phyloP scores from a whole-genome alignment of 768 basidiomycete species.

The Vararia minispora region DNA sequence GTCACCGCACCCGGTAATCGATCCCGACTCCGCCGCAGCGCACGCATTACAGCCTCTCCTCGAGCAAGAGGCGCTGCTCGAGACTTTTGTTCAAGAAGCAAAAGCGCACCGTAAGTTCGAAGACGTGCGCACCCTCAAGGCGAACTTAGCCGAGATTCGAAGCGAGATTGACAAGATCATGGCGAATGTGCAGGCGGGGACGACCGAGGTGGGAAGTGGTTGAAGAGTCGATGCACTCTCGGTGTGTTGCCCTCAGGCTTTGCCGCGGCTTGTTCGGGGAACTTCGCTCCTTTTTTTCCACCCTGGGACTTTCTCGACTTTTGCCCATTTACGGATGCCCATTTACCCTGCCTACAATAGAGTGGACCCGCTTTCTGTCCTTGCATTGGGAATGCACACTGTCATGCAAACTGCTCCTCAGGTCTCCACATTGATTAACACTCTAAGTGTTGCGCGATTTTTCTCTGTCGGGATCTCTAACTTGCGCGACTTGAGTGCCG shows the following conservation, averaged over 20 bases:
- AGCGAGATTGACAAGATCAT: constrained; percentile 70
- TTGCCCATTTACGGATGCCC: no score
- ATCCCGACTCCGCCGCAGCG: constrained; percentile 62
- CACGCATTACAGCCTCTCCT: constrained; percentile 74
- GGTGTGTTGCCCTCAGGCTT: not conserved
- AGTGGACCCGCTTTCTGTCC: no score
- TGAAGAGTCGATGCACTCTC: not conserved
- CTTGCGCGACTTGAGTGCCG: no score
- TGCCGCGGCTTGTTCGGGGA: not conserved
- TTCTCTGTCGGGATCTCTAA: no score
- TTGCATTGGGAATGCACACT: no score
- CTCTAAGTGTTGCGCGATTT: no score
- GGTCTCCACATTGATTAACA: no score
- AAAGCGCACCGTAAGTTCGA: constrained; percentile 89
- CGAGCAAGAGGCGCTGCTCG: constrained; percentile 88
- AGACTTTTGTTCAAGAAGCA: constrained; percentile 86
- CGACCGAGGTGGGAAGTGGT: constrained; percentile 1
- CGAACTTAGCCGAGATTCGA: constrained; percentile 73
- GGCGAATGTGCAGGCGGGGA: constrained; percentile 19
- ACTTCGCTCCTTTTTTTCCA: no score
- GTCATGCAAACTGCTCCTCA: no score
- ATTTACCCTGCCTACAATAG: no score
- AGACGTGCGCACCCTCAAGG: constrained; percentile 78
- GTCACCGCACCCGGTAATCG: constrained; percentile 25
- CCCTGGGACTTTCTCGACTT: no score